Base-by-base conservation (phyloP, 208 protist species). In the Crithidia fasciculata region DNA sequence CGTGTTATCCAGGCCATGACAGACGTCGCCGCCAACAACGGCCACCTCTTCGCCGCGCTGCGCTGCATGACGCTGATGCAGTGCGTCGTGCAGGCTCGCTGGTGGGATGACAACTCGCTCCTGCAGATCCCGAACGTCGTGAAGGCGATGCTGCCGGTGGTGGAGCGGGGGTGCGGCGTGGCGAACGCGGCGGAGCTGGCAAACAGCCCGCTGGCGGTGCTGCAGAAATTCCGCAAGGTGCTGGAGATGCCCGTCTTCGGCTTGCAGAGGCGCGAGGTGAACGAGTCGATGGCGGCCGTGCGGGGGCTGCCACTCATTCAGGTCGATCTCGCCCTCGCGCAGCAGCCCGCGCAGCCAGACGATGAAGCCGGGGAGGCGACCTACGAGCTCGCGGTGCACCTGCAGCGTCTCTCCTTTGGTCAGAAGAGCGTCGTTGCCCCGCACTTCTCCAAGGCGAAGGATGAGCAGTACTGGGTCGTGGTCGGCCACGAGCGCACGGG, bases 1-100 rank as follows among this genome's bases (percentile, higher is more conserved):
- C 97, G 99, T 84, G 87, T 99, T n/a, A 82, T 99, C 16, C 94
- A 97, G 82, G 91, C 95, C 8, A 97, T 98, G 95, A 85, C 99
- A 43, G 98, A 99, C 75, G 87, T 99, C 41, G 80, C 93, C 0
- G 97, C 97, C 18, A 97, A 99, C 78, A 95, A 90, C 60, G 98
- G 98, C 8, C 94, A 94, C 78, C 86, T 99, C 7, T 76, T 84
- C 60, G 79, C 96, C 5, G 71, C 96, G 28, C 81, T 99, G 39
- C 77, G 91, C 10, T 85, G 84, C 65, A 98, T 99, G 95, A 78
- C 90, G 39, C 80, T 99, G 6, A 80, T 97, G 72, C 97, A 99
- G 92, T 98, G 97, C 87, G 74, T 99, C 7, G 87, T 97, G 72
- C 98, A 99, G 86, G 97, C 85, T 7, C 72, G 84, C 4, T 99